Conservation (phyloP, 495 filamentous ascomycete species). For the Pseudotulostoma volvatum region DNA sequence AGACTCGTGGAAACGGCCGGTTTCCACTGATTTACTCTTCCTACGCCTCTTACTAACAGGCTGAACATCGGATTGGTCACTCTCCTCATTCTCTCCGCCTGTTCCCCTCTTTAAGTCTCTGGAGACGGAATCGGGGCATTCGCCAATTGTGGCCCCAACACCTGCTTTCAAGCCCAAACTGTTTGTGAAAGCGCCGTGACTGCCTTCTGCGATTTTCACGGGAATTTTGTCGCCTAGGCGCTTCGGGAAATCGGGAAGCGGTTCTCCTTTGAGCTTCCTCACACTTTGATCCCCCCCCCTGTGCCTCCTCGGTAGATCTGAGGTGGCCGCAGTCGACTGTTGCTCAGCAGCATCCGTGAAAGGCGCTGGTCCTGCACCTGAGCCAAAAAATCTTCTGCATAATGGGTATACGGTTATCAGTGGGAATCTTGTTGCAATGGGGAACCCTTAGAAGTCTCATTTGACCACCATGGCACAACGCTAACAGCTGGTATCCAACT, state of each 20-base stretch:
- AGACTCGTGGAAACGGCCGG: slow-evolving; percentile 10
- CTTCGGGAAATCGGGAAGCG: slow-evolving; percentile 56
- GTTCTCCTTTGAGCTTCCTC: slow-evolving; percentile 39
- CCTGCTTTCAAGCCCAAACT: background rate
- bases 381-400: slow-evolving; percentile 29
- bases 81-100: slow-evolving; percentile 23
- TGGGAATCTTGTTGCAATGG: background rate
- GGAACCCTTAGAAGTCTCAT: background rate
- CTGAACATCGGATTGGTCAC: slow-evolving; percentile 34
- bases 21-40: slow-evolving; percentile 14
- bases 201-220: slow-evolving; percentile 5
- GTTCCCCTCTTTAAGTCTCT: slow-evolving; percentile 25
- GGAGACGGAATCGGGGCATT: background rate
- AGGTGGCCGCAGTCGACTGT: slow-evolving; percentile 61
- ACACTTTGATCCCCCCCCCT: slow-evolving; percentile 8
- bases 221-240: slow-evolving; percentile 16
- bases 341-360: slow-evolving; percentile 35
- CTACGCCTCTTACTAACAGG: slow-evolving; percentile 31
- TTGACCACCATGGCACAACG: slow-evolving; percentile 1
- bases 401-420: background rate
- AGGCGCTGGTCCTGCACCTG: slow-evolving; percentile 13
- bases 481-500: slow-evolving; percentile 53
- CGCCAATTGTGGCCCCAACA: slow-evolving; percentile 6
- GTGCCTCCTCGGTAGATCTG: slow-evolving; percentile 18
- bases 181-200: background rate